Evolutionary conservation across 352 stramenopile species (phyloP).

Genomic region (Phytophthora vignae): DNA sequence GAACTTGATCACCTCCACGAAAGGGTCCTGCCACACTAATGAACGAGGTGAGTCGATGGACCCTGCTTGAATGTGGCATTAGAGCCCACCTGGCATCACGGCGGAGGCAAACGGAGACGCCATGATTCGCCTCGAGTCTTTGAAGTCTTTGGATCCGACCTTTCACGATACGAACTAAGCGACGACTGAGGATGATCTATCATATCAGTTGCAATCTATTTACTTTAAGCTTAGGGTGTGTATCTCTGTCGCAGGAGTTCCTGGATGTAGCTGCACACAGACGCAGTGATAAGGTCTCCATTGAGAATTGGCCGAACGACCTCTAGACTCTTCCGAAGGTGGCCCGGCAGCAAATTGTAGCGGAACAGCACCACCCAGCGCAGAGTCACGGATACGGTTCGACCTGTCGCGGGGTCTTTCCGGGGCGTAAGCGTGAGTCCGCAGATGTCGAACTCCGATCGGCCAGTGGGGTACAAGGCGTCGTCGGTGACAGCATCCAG

Average conservation of each 20-base stretch:
- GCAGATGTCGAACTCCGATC: constrained; percentile 12
- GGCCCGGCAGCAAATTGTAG: constrained; percentile 25
- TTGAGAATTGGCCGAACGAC: constrained; percentile 29
- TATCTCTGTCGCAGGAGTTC: constrained; percentile 18
- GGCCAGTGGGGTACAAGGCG: constrained; percentile 14
- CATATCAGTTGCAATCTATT: too few species aligned
- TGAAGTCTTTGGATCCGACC: constrained; percentile 19
- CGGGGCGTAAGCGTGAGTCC: constrained; percentile 22
- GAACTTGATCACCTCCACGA: constrained; percentile 87
- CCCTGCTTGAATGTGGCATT: background rate
- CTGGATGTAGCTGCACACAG: constrained; percentile 28
- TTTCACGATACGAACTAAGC: constrained; percentile 22
- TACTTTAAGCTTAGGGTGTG: background rate
- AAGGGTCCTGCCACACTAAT: constrained; percentile 87
- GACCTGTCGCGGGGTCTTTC: constrained; percentile 8
- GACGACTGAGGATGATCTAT: background rate
- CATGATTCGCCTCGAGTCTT: constrained; percentile 12
- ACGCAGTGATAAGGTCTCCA: constrained; percentile 31
- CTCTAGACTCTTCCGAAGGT: constrained; percentile 20
- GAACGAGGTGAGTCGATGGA: background rate
- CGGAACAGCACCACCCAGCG: constrained; percentile 21
- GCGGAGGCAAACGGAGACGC: constrained; percentile 33
- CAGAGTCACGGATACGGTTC: constrained; percentile 19
- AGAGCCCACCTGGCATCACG: constrained; percentile 36
- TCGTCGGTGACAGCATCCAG: constrained; percentile 27